Evolutionary conservation across 768 basidiomycete genomes (phyloP), one percentile per base, ranked within the genome.

Genomic region (Pulveroboletus sp.): DNA sequence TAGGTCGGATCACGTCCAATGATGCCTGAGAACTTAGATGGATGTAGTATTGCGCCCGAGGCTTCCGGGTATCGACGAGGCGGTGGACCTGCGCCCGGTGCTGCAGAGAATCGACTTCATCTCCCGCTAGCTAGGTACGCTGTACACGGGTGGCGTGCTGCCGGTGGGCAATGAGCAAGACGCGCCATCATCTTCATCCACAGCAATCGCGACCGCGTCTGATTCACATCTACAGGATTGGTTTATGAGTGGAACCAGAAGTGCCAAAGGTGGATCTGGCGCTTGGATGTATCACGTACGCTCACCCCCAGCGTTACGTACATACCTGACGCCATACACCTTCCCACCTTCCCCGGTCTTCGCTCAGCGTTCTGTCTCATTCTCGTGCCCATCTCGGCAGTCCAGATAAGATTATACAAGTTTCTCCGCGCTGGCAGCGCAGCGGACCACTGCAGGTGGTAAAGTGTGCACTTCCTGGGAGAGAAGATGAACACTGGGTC

Each of bases 1-100:
- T 17, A 7, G 6, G 47, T 45, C 61, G 63, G 63, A 64, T 62
- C 61, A 59, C 30, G 31, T 38, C 32, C 31, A 31, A 32, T n/a
- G 43, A 23, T 26, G 37, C 13, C 39, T 34, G 40, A 39, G 32
- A 39, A 41, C 16, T 6, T 35, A 38, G 38, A 57, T 60, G 51
- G 53, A 19, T 37, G 45, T 44, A 4, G 20, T 29, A 19, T 54
- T 63, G 17, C 56, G 52, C 56, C 62, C 47, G 56, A 41, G 13
- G 20, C 24, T 32, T 49, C 36, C 50, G 51, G 58, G 34, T 43
- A 37, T 42, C 41, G 35, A 23, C 29, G 13, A 41, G 61, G 57
- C 55, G 36, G 50, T 60, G 49, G 43, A 22, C 26, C 32, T 24
- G 55, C 5, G 36, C 27, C 38, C 13, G 27, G 42, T 36, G 13